A percentile compares a stretch with the other conserved stretches of the same genome.
Evolutionary conservation across 2,329 filamentous ascomycete genomes (phyloP).

Genomic region (Malbranchea zuffiana): DNA sequence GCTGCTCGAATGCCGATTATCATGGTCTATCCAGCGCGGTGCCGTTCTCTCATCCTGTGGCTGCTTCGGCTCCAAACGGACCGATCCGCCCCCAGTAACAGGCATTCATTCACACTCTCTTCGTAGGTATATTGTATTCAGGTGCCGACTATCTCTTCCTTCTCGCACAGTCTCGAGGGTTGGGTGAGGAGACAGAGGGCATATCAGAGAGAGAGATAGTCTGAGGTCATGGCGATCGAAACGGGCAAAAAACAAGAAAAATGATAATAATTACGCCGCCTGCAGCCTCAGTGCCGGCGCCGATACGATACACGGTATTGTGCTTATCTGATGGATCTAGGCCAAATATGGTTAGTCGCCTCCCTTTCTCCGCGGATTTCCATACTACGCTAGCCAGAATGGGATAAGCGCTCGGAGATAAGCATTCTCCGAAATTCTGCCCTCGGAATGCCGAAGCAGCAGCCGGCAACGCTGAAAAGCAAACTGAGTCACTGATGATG

Average conservation of each 20-base stretch:
- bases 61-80: slow-evolving; percentile 19
- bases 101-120: slow-evolving; percentile 18
- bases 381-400: too few relatives aligned
- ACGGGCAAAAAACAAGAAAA: slow-evolving; percentile 10
- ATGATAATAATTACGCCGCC: slow-evolving; percentile 6
- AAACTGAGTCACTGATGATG: too few relatives aligned
- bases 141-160: too few relatives aligned
- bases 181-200: too few relatives aligned
- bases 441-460: too few relatives aligned
- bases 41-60: slow-evolving; percentile 7
- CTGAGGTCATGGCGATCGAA: too few relatives aligned
- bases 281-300: slow-evolving; percentile 7
- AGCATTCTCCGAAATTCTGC: too few relatives aligned
- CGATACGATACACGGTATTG: slow-evolving; percentile 1
- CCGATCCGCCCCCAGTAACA: slow-evolving; percentile 15
- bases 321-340: not conserved
- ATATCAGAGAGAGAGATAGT: too few relatives aligned
- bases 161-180: too few relatives aligned
- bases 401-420: too few relatives aligned
- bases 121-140: too few relatives aligned
- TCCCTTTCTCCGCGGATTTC: not conserved
- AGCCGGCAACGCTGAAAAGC: too few relatives aligned
- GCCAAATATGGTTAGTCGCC: not conserved
- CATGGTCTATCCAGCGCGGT: slow-evolving; percentile 26
- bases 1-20: slow-evolving; percentile 17